phyloP scores from a whole-genome alignment of 495 filamentous ascomycete species.

The Penicillium antarcticum region DNA sequence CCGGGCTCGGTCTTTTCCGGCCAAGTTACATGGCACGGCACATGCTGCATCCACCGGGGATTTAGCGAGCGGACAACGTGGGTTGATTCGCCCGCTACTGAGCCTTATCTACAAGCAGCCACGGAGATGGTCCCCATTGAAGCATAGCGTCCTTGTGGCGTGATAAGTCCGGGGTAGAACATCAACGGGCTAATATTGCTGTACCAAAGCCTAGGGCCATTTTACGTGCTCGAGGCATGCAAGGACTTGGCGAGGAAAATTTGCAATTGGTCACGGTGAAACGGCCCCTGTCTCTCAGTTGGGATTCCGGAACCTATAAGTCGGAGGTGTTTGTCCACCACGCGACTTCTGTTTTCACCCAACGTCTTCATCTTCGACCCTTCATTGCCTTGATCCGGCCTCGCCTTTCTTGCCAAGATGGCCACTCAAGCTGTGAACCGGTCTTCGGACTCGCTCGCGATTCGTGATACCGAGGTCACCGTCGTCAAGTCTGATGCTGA shows the following conservation, averaged over 20 bases:
- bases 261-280: no score
- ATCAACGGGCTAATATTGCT: background rate
- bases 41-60: conserved; percentile 3
- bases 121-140: background rate
- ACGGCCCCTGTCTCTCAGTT: no score
- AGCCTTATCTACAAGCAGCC: conserved; percentile 10
- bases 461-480: conserved; percentile 1
- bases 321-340: no score
- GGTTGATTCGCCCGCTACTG: background rate
- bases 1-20: no score
- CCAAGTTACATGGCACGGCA: conserved; percentile 12
- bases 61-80: no score
- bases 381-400: background rate
- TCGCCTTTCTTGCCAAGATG: conserved; percentile 1
- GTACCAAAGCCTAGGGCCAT: background rate
- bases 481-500: background rate
- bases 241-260: no score
- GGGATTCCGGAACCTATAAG: no score
- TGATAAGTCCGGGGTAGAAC: conserved; percentile 18
- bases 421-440: conserved; percentile 1
- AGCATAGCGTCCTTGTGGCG: conserved; percentile 3
- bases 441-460: conserved; percentile 10
- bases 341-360: background rate
- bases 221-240: background rate
- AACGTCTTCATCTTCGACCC: background rate